Base-by-base conservation (phyloP, 768 basidiomycete species). In the Termitomyces sp. region DNA sequence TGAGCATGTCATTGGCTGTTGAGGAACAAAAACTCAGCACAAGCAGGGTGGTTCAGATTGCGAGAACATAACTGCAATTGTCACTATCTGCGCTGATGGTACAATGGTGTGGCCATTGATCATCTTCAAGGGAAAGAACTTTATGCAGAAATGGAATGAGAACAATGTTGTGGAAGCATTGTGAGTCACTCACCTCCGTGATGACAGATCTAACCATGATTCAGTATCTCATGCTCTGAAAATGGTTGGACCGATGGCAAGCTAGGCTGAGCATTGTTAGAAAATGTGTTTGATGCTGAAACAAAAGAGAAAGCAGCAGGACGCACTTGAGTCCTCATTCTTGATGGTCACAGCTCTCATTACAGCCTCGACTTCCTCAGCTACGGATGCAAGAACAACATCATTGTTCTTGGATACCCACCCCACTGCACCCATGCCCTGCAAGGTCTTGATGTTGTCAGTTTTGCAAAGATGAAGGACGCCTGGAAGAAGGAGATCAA, bases 331-430 rank as follows among this genome's bases (percentile, higher is more conserved):
- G 60, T 75, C 20, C 65, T 79, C 3, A 35, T 75, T 25, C 53
- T 77, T 7, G 74, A 78, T 65, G 73, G 78, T 1, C 77, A 79
- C 50, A 67, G 60, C 52, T 78, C 72, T 0, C 78, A 79, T 55
- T 70, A 66, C 58, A 68, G 63, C 0, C 50, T 54, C 9, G 58
- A 63, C 7, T 62, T 78, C 42, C 63, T 80, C 20, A 52, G 70
- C 20, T 76, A 66, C 61, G 63, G 66, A 0, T 10, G 31, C 7
- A 60, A 54, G 43, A 57, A 74, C 58, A 75, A 76, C 50, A 78
- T 80, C 51, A 33, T 56, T 9, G 52, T 75, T 18, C 57, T 73
- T n/a, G 67, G 66, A 11, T 78, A 76, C 56, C 76, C 72, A 54
- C 63, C 70, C 6, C 74, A 76, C 51, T 73, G 69, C 52, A 76